Percentiles rank a stretch among this genome's conserved stretches.
These are phyloP conservation scores for Anastatica hierochuntica DNA, from an alignment of 345 rosid species.

Conservation along the genomic window DNA sequence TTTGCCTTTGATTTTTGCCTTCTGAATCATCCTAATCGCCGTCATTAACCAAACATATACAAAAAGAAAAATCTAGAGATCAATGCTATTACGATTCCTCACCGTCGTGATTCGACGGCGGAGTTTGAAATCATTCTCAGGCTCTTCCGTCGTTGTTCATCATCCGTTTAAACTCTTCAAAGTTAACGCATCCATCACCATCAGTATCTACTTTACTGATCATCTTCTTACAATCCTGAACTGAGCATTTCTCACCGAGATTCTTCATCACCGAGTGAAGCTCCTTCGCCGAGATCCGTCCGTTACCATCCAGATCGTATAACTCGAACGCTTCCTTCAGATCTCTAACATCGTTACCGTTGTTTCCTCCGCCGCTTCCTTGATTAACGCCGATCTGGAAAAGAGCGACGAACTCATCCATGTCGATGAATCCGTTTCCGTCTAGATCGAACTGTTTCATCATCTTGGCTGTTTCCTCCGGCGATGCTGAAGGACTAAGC, in stretches of 20 bases:
- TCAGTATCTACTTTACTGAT: constrained; percentile 76
- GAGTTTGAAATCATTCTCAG: not conserved
- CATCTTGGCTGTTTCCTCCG: constrained; percentile 45
- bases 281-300: constrained; percentile 68
- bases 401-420: constrained; percentile 59
- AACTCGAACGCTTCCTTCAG: constrained; percentile 76
- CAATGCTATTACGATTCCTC: not conserved
- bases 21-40: not conserved
- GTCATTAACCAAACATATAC: not conserved
- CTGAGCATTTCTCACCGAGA: constrained; percentile 61
- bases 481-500: constrained; percentile 39
- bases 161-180: constrained; percentile 92
- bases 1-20: not conserved
- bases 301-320: constrained; percentile 76
- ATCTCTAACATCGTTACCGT: constrained; percentile 24
- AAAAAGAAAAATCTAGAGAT: not conserved
- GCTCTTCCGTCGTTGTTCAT: constrained; percentile 31
- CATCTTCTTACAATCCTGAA: constrained; percentile 70
- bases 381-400: constrained; percentile 13
- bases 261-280: constrained; percentile 67
- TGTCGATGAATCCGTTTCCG: constrained; percentile 67
- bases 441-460: constrained; percentile 82
- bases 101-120: not conserved
- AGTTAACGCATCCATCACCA: constrained; percentile 89
- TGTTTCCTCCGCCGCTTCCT: not conserved